A percentile compares a stretch with the other conserved stretches of the same genome.
These are phyloP conservation scores for Rhynchosporium graminicola DNA, from an alignment of 2,329 filamentous ascomycete genomes.

Conservation along the genomic window DNA sequence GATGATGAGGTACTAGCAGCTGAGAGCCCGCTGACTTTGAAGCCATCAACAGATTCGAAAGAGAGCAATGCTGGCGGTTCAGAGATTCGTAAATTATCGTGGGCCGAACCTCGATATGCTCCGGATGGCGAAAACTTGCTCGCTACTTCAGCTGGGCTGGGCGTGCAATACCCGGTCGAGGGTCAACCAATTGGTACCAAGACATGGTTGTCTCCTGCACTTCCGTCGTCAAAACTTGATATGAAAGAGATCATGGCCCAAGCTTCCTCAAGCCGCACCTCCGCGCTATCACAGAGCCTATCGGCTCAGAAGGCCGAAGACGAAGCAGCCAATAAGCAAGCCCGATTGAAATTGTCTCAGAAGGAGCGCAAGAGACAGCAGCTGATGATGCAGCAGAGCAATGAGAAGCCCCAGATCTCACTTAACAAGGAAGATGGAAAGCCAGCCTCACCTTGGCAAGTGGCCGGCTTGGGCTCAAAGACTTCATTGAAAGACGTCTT, in stretches of 20 bases:
- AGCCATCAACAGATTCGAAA: slow-evolving; percentile 15
- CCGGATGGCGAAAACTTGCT: slow-evolving; percentile 16
- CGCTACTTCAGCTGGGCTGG: slow-evolving; percentile 12
- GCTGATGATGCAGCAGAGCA: slow-evolving; percentile 51
- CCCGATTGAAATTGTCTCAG: slow-evolving; percentile 72
- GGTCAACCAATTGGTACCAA: slow-evolving; percentile 26
- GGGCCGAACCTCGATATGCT: slow-evolving; percentile 23
- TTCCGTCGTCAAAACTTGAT: slow-evolving; percentile 38
- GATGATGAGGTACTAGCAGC: slow-evolving; percentile 48
- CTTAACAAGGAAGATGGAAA: slow-evolving; percentile 50
- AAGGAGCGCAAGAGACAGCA: slow-evolving; percentile 87
- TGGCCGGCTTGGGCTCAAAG: slow-evolving; percentile 51
- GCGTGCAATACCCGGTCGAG: slow-evolving; percentile 7
- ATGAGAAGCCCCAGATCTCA: slow-evolving; percentile 44
- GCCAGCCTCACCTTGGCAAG: slow-evolving; percentile 65
- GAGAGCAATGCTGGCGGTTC: slow-evolving; percentile 1
- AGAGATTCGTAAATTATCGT: slow-evolving; percentile 21
- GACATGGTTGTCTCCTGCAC: slow-evolving; percentile 38
- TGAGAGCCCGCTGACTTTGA: slow-evolving; percentile 22
- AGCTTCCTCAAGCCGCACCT: slow-evolving; percentile 52
- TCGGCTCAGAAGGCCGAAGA: slow-evolving; percentile 49
- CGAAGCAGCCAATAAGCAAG: slow-evolving; percentile 40
- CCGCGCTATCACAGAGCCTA: slow-evolving; percentile 53
- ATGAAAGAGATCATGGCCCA: slow-evolving; percentile 88
- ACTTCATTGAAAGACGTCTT: slow-evolving; percentile 53